A percentile compares a stretch with the other conserved stretches of the same genome.
Conservation (phyloP, 192 early-diverging fungal species). For the Podila epigama region DNA sequence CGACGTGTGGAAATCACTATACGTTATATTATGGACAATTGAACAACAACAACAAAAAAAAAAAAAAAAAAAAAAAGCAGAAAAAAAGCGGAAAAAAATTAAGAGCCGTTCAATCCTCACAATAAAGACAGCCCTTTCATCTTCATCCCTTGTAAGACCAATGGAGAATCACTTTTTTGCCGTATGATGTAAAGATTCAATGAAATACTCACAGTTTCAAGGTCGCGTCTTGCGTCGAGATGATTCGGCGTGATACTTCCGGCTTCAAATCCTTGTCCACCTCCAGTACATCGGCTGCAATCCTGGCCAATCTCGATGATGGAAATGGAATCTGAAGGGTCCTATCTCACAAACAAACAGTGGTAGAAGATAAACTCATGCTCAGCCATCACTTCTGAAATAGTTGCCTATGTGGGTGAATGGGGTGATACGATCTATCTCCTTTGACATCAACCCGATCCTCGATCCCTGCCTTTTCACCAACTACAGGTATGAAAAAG, state of each 20-base stretch:
- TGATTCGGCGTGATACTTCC: slow-evolving; percentile 36
- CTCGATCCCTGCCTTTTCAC: too few species aligned
- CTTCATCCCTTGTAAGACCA: not conserved
- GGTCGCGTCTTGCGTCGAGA: slow-evolving; percentile 29
- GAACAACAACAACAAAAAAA: not conserved
- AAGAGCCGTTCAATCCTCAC: too few species aligned
- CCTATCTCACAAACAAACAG: slow-evolving; percentile 1
- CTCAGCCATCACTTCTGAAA: not conserved
- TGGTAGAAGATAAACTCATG: not conserved
- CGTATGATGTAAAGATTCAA: not conserved
- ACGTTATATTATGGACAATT: not conserved
- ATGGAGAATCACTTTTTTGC: not conserved
- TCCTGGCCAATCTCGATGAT: slow-evolving; percentile 33
- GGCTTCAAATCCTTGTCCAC: slow-evolving; percentile 50
- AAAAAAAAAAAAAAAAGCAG: not conserved
- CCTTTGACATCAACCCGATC: too few species aligned
- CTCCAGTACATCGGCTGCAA: slow-evolving; percentile 45
- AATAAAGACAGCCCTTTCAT: not conserved
- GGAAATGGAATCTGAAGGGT: slow-evolving; percentile 45
- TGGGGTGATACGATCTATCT: too few species aligned
- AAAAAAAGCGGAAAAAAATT: not conserved
- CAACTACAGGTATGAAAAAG: too few species aligned
- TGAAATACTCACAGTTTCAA: slow-evolving; percentile 16
- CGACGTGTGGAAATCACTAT: slow-evolving; percentile 42
- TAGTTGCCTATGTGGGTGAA: too few species aligned